phyloP scores from a whole-genome alignment of 1,139 yeast species.

The Diutina mesorugosa region DNA sequence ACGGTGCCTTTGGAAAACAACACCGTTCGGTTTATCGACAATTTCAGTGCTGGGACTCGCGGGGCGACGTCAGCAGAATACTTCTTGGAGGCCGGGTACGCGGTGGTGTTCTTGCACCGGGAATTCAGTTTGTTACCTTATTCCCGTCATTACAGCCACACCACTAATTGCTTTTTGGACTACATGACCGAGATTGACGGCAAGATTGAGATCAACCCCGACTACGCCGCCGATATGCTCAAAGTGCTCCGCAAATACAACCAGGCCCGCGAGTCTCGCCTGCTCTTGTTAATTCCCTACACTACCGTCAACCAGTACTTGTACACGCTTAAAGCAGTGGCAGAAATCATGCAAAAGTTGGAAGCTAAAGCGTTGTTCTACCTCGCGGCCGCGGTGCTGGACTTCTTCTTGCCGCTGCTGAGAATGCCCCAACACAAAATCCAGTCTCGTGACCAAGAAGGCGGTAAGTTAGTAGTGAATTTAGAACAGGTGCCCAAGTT shows the following conservation, averaged over 20 bases:
- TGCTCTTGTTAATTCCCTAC: slow-evolving; percentile 66
- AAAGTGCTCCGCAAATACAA: slow-evolving; percentile 55
- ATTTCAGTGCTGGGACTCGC: slow-evolving; percentile 94
- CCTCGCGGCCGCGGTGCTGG: slow-evolving; percentile 96
- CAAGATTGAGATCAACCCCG: slow-evolving; percentile 43
- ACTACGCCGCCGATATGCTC: slow-evolving; percentile 52
- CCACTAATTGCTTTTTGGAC: slow-evolving; percentile 77
- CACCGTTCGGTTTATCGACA: slow-evolving; percentile 91
- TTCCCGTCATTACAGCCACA: slow-evolving; percentile 77
- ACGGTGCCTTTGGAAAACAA: slow-evolving; percentile 95
- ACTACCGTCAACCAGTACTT: slow-evolving; percentile 92
- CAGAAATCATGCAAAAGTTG: slow-evolving; percentile 42
- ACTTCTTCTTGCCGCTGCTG: slow-evolving; percentile 81
- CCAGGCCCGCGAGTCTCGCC: slow-evolving; percentile 41
- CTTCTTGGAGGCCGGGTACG: slow-evolving; percentile 73
- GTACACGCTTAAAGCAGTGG: slow-evolving; percentile 63
- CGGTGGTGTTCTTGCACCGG: slow-evolving; percentile 84
- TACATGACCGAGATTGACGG: slow-evolving; percentile 50
- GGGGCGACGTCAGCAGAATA: slow-evolving; percentile 95
- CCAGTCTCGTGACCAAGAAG: slow-evolving; percentile 53
- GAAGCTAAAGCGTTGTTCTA: slow-evolving; percentile 58
- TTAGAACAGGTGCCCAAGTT: slow-evolving; percentile 96
- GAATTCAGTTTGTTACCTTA: slow-evolving; percentile 88
- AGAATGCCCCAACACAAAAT: slow-evolving; percentile 88
- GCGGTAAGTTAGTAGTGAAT: slow-evolving; percentile 67